Percentiles rank a stretch among this genome's conserved stretches.
Conservation (phyloP, 352 stramenopile species). For the Thraustotheca clavata region DNA sequence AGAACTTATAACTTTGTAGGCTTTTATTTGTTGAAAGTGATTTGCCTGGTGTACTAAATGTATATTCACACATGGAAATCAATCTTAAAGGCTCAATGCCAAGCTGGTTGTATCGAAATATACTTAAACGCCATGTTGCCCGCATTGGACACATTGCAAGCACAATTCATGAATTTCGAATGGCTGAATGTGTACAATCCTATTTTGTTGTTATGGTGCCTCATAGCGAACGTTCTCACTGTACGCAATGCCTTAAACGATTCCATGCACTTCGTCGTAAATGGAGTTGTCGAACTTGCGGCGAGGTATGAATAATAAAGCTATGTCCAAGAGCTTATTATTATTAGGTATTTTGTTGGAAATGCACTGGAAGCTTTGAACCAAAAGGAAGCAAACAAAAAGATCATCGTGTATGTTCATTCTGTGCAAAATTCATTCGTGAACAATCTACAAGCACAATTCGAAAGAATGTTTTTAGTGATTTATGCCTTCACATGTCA, state of each 20-base stretch:
- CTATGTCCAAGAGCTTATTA: background rate
- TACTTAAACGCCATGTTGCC: background rate
- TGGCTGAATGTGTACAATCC: background rate
- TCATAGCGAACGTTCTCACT: background rate
- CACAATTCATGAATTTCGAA: background rate
- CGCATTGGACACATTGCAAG: background rate
- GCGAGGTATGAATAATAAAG: background rate
- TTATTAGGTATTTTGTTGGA: background rate
- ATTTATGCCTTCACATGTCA: conserved; percentile 4
- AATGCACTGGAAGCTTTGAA: background rate
- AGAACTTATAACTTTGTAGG: background rate
- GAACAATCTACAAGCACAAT: background rate
- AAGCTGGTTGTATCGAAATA: background rate
- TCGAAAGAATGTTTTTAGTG: conserved; percentile 2
- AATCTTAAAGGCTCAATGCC: background rate
- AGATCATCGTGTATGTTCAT: background rate
- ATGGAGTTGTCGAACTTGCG: background rate
- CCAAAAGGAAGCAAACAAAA: background rate
- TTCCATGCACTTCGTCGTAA: background rate
- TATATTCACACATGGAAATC: background rate
- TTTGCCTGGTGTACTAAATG: background rate
- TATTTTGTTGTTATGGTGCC: conserved; percentile 5
- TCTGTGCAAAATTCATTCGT: conserved; percentile 1
- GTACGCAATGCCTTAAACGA: background rate
- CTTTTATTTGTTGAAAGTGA: background rate